Base-by-base conservation (phyloP, 1,284 basidiomycete species). In the Irpex sp. region DNA sequence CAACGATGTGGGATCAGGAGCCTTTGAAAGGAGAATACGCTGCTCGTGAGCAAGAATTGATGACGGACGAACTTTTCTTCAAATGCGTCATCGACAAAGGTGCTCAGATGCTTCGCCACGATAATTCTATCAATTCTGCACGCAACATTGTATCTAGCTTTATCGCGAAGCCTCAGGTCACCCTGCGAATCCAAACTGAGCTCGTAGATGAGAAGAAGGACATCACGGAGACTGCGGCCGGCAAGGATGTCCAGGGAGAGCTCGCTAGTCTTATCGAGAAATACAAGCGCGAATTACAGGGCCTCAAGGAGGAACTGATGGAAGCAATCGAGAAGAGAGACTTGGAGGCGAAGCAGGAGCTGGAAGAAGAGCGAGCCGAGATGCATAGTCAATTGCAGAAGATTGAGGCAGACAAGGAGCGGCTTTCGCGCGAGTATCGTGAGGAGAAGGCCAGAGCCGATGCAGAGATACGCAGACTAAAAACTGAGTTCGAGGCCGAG, bases 1-100 rank as follows among this genome's bases (percentile, higher is more conserved):
- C 82, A 56, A 84, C 76, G 60, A 83, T 82, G 80, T 85, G 83
- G 83, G 75, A 75, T 21, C 49, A 50, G 49, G 74, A 75, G 61
- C 74, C 80, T 47, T 72, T 74, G 54, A 68, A n/a, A 66, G 3
- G 60, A 46, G 21, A 46, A 3, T 67, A 64, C 26, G 43, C 33
- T 7, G 67, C 63, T 4, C 64, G 68, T n/a, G 69, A 69, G 61
- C 54, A 60, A 9, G 66, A 70, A 61, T 65, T 69, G 46, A 60
- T 39, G 17, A 65, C 62, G 9, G 67, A 70, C 53, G 39, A 61
- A 19, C 46, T 65, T 17, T 59, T 69, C 26, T 70, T 70, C 67
- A 63, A 66, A 55, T 64, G 65, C 13, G 67, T 64, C 9, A 57
- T 69, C 15, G 63, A 65, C 36, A 64, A 62, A 26, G 69, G 68